Evolutionary conservation across 2,329 filamentous ascomycete genomes (phyloP), one percentile per base, ranked within the genome.

Genomic region (Aspergillus pseudotamarii): DNA sequence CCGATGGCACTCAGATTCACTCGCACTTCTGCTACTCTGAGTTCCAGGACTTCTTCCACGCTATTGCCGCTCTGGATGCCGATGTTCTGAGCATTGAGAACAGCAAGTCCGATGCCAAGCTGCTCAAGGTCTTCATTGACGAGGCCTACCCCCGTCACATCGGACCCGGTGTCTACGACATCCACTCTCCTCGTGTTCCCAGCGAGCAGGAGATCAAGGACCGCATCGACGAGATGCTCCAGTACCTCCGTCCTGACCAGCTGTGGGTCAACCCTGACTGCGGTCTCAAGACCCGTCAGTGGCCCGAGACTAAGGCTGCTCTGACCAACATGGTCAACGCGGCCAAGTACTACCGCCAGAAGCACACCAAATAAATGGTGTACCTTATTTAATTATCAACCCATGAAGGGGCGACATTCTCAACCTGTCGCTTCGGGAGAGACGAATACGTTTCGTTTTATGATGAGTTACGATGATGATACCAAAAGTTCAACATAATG

Each of bases 31-130:
- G 95, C 84, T 99, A 99, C 90, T 98, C 95, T 59, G 95, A 99
- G 88, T 99, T 99, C 92, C 95, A 99, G 86, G 95, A 99, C 87
- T 99, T 99, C 89, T 99, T 99, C 93, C 93, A 98, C 84, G 95
- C 95, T 84, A 99, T 99, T 75, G 93, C 95, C 70, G 94, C 95
- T 66, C 91, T 99, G 69, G 95, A 99, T 80, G 94, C 95, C 68
- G 95, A 99, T 83, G 95, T 99, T 68, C 90, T 99, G 76, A 96
- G 92, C 78, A 99, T 99, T 75, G 95, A 99, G 91, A 99, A 99
- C 92, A 96, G 92, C 91, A 99, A 99, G 91, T 96, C 92, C 75
- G 95, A 99, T 77, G 95, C 95, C 79, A 99, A 99, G 91, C 90
- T 99, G 73, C 91, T 99, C 79, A 91, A 94, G 84, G 95, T 99